Base-by-base conservation (phyloP, 78 protist genomes). In the Dictyostelium brefeldianum region DNA sequence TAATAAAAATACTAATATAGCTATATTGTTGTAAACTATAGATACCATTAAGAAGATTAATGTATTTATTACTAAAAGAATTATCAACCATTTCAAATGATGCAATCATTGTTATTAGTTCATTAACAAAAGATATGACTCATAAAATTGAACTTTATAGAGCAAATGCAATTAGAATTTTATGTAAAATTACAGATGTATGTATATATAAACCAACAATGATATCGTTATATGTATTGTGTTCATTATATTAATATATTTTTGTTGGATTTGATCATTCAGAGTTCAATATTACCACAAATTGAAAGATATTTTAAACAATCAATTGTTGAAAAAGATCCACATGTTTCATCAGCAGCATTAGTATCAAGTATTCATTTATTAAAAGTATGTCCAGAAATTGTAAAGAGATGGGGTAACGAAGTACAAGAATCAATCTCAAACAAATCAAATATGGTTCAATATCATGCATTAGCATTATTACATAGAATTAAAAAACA, bases 121-220 rank as follows among this genome's bases (percentile, higher is more conserved):
- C 97, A 18, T 92, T 99, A 29, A 90, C 94, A 17, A 97, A 98
- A 80, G 98, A 98, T 96, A 97, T 98, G 95, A 96, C 94, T 27
- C 90, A 92, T 41, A 96, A 89, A 70, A 94, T 83, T 8, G 99
- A 96, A 77, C 41, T 95, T 15, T 96, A 92, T 80, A 83, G 97
- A n/a, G 98, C 99, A 18, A 97, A 98, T 65, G 97, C 99, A 25
- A 97, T 99, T 62, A 97, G 99, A 48, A 98, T 98, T 43, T 89
- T 99, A 70, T 73, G 97, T 90, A 81, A 74, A 43, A 97, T 98
- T 91, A 95, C 98, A 10, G 99, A 98, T 70, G 98, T 96, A 89
- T 10, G 48, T 48, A 7, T 12, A 14, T 12, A n/a, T n/a, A n/a
- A n/a, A 36, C 43, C 43, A 36, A n/a, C n/a, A n/a, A n/a, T n/a